phyloP scores from a whole-genome alignment of 768 basidiomycete genomes.

The Suillus discolor region DNA sequence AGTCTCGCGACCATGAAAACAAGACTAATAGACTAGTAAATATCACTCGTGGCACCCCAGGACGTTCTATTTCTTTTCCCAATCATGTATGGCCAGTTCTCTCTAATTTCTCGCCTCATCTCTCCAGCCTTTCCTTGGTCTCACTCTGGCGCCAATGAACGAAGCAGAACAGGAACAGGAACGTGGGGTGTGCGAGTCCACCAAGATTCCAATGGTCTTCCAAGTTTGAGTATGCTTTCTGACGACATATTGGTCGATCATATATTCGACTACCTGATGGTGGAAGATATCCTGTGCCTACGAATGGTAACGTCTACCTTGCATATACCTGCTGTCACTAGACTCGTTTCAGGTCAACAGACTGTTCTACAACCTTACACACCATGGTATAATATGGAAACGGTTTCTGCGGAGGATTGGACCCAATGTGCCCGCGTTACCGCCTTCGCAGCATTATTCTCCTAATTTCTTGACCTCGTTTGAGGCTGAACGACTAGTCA shows the following conservation, averaged over 20 bases:
- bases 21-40: constrained; percentile 23
- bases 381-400: constrained; percentile 72
- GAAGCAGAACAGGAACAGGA: constrained; percentile 17
- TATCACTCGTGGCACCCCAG: constrained; percentile 11
- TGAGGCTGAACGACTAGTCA: constrained; percentile 59
- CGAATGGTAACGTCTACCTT: constrained; percentile 31
- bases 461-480: constrained; percentile 34
- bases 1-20: constrained; percentile 18
- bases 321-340: background rate
- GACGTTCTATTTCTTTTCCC: background rate
- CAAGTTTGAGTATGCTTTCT: constrained; percentile 33
- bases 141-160: background rate
- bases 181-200: constrained; percentile 28
- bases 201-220: constrained; percentile 25
- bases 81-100: constrained; percentile 14
- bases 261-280: constrained; percentile 36
- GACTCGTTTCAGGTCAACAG: constrained; percentile 50
- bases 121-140: constrained; percentile 2
- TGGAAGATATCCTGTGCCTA: constrained; percentile 40
- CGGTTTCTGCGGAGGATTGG: constrained; percentile 55
- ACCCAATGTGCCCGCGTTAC: constrained; percentile 61
- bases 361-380: constrained; percentile 61
- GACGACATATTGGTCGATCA: constrained; percentile 43
- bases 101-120: constrained; percentile 21
- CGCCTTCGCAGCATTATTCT: constrained; percentile 55